These are phyloP conservation scores for Sordaria brevicollis DNA, from an alignment of 495 filamentous ascomycete genomes.

Conservation along the genomic window DNA sequence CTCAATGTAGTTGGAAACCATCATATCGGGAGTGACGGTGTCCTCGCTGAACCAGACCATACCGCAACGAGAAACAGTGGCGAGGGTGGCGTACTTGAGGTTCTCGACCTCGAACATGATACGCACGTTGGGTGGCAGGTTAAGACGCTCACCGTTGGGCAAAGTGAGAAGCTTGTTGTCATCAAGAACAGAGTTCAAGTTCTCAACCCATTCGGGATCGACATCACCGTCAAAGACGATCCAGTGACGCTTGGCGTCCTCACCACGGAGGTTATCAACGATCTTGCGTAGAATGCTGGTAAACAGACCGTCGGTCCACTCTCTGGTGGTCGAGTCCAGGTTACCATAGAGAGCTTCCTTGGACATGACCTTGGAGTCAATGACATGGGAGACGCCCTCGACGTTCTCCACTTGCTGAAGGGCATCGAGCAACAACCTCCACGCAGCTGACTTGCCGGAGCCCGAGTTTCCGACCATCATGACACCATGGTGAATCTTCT, in stretches of 20 bases:
- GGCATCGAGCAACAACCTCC: slow-evolving; percentile 89
- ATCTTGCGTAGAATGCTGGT: slow-evolving; percentile 97
- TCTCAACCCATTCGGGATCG: slow-evolving; percentile 98
- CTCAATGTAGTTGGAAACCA: slow-evolving; percentile 83
- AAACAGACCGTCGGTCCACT: slow-evolving; percentile 98
- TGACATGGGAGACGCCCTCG: slow-evolving; percentile 93
- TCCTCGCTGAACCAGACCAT: slow-evolving; percentile 99
- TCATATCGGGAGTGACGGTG: slow-evolving; percentile 85
- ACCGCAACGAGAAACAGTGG: slow-evolving; percentile 95
- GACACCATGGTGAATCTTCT: slow-evolving; percentile 94
- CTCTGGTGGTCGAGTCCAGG: slow-evolving; percentile 88
- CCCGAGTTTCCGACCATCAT: slow-evolving; percentile 99
- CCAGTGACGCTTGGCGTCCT: slow-evolving; percentile 95
- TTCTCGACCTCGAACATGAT: slow-evolving; percentile 99
- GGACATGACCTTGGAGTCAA: slow-evolving; percentile 99
- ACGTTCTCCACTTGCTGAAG: slow-evolving; percentile 81
- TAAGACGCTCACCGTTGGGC: slow-evolving; percentile 94
- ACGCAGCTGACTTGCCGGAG: slow-evolving; percentile 87
- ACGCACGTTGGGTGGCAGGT: slow-evolving; percentile 84
- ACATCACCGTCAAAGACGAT: slow-evolving; percentile 99
- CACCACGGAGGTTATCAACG: slow-evolving; percentile 94
- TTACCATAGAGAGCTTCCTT: slow-evolving; percentile 95
- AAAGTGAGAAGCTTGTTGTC: slow-evolving; percentile 97
- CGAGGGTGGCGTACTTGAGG: slow-evolving; percentile 93
- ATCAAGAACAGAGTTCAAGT: slow-evolving; percentile 96